phyloP scores from a whole-genome alignment of 2,329 filamentous ascomycete species.

The Venturiaceae sp. region DNA sequence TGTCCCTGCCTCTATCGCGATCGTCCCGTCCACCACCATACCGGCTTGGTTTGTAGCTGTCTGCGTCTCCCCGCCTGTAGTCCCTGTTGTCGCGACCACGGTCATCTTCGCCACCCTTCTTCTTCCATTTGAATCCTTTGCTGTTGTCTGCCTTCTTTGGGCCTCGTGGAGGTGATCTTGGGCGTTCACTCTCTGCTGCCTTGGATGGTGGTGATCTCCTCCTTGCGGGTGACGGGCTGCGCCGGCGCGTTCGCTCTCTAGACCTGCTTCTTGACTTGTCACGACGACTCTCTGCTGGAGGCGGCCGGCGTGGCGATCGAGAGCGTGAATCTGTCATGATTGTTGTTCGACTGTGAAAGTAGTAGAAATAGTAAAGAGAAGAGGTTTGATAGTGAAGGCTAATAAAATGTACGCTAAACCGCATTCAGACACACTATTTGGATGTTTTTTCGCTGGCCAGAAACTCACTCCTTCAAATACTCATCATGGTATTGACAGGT shows the following conservation, averaged over 20 bases:
- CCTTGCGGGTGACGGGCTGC: neutral
- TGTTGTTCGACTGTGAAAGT: neutral
- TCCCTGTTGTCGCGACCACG: conserved; percentile 14
- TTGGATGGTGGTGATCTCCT: neutral
- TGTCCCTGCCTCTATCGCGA: conserved; percentile 10
- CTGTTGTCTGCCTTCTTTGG: conserved; percentile 2
- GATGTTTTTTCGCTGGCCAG: neutral
- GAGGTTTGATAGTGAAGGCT: neutral
- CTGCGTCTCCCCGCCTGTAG: neutral
- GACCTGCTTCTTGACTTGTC: neutral
- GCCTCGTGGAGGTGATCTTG: neutral
- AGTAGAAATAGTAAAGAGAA: neutral
- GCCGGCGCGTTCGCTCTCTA: neutral
- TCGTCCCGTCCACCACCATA: conserved; percentile 9
- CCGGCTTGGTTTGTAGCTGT: conserved; percentile 3
- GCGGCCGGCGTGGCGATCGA: neutral
- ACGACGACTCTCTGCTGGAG: neutral
- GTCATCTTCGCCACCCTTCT: conserved; percentile 30
- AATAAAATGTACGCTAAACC: neutral
- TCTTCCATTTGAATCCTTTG: conserved; percentile 10
- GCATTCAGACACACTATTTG: too few relatives aligned
- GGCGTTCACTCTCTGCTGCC: neutral
- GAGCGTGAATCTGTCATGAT: conserved; percentile 7
- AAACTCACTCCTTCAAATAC: neutral
- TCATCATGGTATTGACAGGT: neutral